Evolutionary conservation across 352 stramenopile species (phyloP).

Genomic region (Phytophthora syringae): DNA sequence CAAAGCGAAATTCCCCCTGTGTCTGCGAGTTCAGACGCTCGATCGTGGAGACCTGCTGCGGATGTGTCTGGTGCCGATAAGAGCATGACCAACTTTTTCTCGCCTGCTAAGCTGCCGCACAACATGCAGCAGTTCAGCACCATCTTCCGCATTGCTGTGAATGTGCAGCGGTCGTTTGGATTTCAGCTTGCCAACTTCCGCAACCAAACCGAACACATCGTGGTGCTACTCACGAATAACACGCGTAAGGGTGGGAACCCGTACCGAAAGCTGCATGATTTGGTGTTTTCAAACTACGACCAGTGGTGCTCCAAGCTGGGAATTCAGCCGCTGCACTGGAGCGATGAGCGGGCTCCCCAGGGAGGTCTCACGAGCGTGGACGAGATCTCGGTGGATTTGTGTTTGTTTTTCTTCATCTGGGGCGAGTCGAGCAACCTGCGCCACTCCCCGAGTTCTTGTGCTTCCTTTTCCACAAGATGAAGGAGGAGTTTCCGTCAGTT

Average conservation of each 20-base stretch:
- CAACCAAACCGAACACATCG: conserved; percentile 98
- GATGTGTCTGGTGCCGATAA: conserved; percentile 30
- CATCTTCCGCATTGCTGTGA: conserved; percentile 85
- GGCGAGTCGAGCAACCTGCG: conserved; percentile 97
- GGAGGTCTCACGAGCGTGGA: conserved; percentile 87
- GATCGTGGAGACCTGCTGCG: conserved; percentile 64
- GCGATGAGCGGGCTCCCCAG: conserved; percentile 70
- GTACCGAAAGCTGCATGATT: conserved; percentile 82
- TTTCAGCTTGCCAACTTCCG: conserved; percentile 90
- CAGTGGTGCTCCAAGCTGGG: conserved; percentile 91
- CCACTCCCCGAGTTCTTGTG: conserved; percentile 98
- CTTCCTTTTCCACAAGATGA: conserved; percentile 98
- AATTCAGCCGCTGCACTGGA: conserved; percentile 77
- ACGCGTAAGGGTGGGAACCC: conserved; percentile 77
- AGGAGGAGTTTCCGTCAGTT: conserved; percentile 82
- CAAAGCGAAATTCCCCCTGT: conserved; percentile 61
- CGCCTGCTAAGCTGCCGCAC: conserved; percentile 60
- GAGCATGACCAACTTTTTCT: conserved; percentile 86
- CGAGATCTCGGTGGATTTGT: conserved; percentile 87
- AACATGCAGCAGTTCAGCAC: conserved; percentile 88
- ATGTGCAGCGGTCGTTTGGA: conserved; percentile 86
- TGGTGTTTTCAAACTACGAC: conserved; percentile 90
- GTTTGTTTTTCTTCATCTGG: conserved; percentile 99
- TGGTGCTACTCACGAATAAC: conserved; percentile 96
- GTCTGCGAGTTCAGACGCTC: conserved; percentile 81